Evolutionary conservation across 441 rosid species (phyloP).

Genomic region (Gossypium gossypioides): DNA sequence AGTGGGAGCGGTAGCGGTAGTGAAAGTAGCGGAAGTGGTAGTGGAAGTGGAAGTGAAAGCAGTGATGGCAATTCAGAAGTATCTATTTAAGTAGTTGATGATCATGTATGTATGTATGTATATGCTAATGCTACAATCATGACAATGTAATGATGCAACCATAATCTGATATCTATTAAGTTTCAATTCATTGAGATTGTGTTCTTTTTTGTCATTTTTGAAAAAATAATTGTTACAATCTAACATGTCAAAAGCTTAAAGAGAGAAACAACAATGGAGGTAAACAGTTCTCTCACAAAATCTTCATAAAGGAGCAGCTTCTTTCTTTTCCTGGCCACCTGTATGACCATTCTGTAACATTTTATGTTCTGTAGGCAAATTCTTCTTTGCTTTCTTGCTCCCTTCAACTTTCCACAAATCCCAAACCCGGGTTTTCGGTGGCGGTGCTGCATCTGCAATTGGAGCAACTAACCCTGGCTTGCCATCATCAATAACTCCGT

Average conservation of each 20-base stretch:
- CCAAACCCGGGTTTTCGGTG: conserved; percentile 64
- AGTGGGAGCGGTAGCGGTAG: not conserved
- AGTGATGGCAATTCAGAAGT: conserved; percentile 27
- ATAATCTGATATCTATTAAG: not conserved
- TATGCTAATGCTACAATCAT: not conserved
- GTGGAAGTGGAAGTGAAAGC: conserved; percentile 29
- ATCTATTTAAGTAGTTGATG: conserved; percentile 16
- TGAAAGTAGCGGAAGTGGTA: conserved; percentile 19
- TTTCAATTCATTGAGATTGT: not conserved
- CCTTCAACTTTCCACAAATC: conserved; percentile 65
- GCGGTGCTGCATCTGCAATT: conserved; percentile 45
- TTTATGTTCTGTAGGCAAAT: conserved; percentile 52
- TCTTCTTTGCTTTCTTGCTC: conserved; percentile 41
- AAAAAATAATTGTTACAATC: not conserved
- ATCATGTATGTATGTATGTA: not conserved
- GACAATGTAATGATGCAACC: not conserved
- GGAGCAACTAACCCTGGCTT: conserved; percentile 83
- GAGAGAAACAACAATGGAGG: not conserved
- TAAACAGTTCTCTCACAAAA: not conserved
- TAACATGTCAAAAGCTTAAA: not conserved
- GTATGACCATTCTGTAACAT: conserved; percentile 29
- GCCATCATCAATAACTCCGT: conserved; percentile 70
- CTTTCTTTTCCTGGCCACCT: conserved; percentile 22
- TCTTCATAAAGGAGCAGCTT: not conserved
- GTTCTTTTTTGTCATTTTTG: not conserved